Base-by-base conservation (phyloP, 1,139 yeast genomes). In the Geotrichum bryndzae region DNA sequence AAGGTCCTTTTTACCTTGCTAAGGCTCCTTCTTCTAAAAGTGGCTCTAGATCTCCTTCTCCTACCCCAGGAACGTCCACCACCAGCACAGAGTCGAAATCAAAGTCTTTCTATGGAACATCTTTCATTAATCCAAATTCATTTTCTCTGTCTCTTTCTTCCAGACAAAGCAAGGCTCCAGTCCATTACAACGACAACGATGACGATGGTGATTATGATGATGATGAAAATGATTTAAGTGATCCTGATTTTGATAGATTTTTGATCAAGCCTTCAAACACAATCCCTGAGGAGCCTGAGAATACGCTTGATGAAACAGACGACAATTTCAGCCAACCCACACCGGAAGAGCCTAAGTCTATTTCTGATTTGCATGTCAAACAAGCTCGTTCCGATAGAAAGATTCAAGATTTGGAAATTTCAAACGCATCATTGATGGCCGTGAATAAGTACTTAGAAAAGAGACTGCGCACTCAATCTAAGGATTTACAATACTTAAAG, bases 391-490 rank as follows among this genome's bases (percentile, higher is more conserved):
- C 68, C 3, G 70, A 68, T 29, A 65, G 74, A 22, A 70, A 69
- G 58, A 66, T 71, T 8, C 62, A 66, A 65, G 74, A 72, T 53
- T 57, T 72, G 59, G 73, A 72, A 61, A 71, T 72, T 18, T 67
- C 73, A 8, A 72, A 72, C 62, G 61, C 66, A 27, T 69, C 73
- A 3, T 61, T 72, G 38, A 59, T 70, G 61, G 66, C 69, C 7
- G 68, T 72, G 15, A 72, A 72, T 65, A 67, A 68, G 57, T 70
- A 67, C 58, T 61, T 72, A 45, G 74, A 72, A 58, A 68, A 66
- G 55, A 59, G 64, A 53, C 54, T 70, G 38, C 62, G 69, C 25
- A 58, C 58, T 10, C 70, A 69, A 58, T 58, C 64, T 4, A 64
- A 61, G 38, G 69, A 68, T 29, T 59, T 68, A 7, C 68, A 66